These are phyloP conservation scores for Microsporum audouinii DNA, from an alignment of 2,329 filamentous ascomycete species.

Conservation along the genomic window DNA sequence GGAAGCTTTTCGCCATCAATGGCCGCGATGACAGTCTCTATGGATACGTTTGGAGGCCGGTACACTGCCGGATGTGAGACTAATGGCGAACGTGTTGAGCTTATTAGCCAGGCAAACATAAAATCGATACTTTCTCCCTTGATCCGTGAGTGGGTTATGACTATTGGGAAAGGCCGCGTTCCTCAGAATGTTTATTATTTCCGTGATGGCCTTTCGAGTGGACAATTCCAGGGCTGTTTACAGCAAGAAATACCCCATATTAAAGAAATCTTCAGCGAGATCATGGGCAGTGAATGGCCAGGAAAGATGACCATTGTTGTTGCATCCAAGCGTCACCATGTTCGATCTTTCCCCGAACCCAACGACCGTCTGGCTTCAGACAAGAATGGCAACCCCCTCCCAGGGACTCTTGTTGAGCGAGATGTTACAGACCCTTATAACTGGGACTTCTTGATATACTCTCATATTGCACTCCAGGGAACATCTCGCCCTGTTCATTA, in stretches of 20 bases:
- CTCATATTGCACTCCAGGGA: constrained; percentile 76
- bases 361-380: constrained; percentile 46
- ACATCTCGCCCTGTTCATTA: constrained; percentile 90
- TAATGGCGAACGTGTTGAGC: constrained; percentile 72
- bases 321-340: constrained; percentile 86
- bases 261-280: constrained; percentile 45
- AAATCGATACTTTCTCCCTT: constrained; percentile 54
- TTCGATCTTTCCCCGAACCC: constrained; percentile 73
- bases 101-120: constrained; percentile 59
- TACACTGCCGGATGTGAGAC: constrained; percentile 72
- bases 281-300: constrained; percentile 25
- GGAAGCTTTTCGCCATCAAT: constrained; percentile 60
- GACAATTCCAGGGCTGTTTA: constrained; percentile 70
- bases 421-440: constrained; percentile 87
- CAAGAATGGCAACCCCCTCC: constrained; percentile 67
- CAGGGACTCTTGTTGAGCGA: constrained; percentile 75
- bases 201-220: constrained; percentile 82
- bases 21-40: constrained; percentile 75
- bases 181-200: constrained; percentile 81
- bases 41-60: constrained; percentile 57
- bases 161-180: constrained; percentile 40
- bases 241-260: constrained; percentile 65
- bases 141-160: constrained; percentile 51
- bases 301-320: constrained; percentile 76
- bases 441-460: constrained; percentile 70